Evolutionary conservation across 805 yeast species (phyloP), one percentile per base, ranked within the genome.

Genomic region (Henningerozyma blattae): DNA sequence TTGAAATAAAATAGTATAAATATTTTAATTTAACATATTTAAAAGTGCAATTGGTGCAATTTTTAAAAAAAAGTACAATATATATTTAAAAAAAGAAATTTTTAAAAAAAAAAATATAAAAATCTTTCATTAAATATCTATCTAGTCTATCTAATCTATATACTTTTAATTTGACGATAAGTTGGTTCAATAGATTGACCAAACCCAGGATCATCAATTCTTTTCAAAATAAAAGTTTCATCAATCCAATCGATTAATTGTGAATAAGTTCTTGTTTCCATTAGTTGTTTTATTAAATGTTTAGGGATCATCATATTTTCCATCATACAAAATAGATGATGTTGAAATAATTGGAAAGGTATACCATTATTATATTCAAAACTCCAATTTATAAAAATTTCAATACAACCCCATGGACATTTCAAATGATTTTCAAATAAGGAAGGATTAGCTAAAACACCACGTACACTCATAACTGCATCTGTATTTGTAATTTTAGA

Each of bases 401-500:
- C 98, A 5, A 91, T 61, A 6, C 94, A 89, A 5, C 77, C 72
- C 96, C 97, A 91, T 3, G 97, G 95, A 2, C 95, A 78, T 34
- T 60, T 64, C 0, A 62, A 61, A 48, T 56, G 70, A 0, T 94
- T 94, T 2, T 81, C 71, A 59, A 91, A 91, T 43, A 91, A 48
- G 0, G 87, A 94, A 0, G 98, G 98, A 53, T 91, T 91, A 19
- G 71, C 63, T 33, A 91, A 59, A 3, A 84, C 63, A 0, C 98
- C 98, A 40, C 98, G 62, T 1, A 83, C 98, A 3, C 96, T 79
- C 98, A 91, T 91, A 6, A 91, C 81, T 6, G 97, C 98, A 52
- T 84, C 91, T 27, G 75, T 85, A 1, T 80, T 79, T 0, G 97
- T 86, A 33, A 53, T 52, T 10, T 68, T 59, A 0, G 73, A 72